These are phyloP conservation scores for Russula foetens DNA, from an alignment of 768 basidiomycete genomes.

Conservation along the genomic window DNA sequence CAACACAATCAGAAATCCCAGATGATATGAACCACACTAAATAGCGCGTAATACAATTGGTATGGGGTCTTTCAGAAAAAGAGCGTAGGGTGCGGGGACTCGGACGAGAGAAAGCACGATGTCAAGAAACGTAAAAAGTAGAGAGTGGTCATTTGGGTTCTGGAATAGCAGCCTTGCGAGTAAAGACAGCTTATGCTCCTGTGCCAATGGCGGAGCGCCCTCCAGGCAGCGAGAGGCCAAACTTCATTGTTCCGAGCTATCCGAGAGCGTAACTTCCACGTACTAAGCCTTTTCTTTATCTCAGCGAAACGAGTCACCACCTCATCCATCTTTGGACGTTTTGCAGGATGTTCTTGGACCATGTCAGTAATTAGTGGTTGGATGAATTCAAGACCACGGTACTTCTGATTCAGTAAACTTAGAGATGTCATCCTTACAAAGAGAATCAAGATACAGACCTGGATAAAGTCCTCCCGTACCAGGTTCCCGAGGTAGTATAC, in stretches of 20 bases:
- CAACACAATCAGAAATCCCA: too few species aligned
- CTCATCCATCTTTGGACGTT: conserved; percentile 25
- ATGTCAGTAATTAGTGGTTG: conserved; percentile 25
- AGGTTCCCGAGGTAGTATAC: conserved; percentile 24
- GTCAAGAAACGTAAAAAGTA: neutral
- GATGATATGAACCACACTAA: neutral
- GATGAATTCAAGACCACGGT: conserved; percentile 9
- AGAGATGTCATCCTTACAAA: too few species aligned
- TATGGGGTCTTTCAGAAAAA: neutral
- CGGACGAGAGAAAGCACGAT: too few species aligned
- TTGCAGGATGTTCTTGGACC: conserved; percentile 29
- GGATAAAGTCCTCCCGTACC: conserved; percentile 12
- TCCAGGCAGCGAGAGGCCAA: conserved; percentile 6
- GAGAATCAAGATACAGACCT: neutral
- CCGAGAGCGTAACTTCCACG: conserved; percentile 14
- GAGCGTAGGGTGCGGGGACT: neutral
- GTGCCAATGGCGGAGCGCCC: neutral
- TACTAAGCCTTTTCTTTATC: neutral
- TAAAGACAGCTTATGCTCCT: neutral
- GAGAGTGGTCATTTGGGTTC: neutral
- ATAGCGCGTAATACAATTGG: neutral
- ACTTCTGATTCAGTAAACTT: neutral
- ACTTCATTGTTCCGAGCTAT: conserved; percentile 2
- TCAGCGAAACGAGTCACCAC: neutral
- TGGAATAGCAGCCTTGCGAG: conserved; percentile 5